Percentiles rank a stretch among this genome's conserved stretches.
These are phyloP conservation scores for Sporothrix dimorphospora DNA, from an alignment of 2,329 filamentous ascomycete species.

Conservation along the genomic window DNA sequence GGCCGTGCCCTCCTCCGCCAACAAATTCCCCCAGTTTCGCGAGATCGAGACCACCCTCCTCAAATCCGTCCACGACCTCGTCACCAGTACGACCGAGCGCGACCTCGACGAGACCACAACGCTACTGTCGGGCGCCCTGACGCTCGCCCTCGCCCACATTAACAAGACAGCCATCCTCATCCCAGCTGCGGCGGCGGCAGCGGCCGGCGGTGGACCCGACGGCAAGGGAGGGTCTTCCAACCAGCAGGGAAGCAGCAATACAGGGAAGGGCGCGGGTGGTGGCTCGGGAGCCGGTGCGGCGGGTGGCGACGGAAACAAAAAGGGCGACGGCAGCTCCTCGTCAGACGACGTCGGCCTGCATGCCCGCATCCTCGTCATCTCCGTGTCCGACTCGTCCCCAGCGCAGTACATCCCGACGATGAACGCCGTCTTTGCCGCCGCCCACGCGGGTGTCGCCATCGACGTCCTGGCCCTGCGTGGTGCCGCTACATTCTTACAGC, in stretches of 20 bases:
- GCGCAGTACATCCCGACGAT: slow-evolving; percentile 97
- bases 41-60: slow-evolving; percentile 83
- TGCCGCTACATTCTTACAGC: slow-evolving; percentile 89
- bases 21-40: slow-evolving; percentile 93
- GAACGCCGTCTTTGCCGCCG: slow-evolving; percentile 96
- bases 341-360: slow-evolving; percentile 57
- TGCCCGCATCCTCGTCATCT: slow-evolving; percentile 85
- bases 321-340: not conserved
- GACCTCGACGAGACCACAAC: slow-evolving; percentile 77
- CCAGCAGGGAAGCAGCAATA: slow-evolving; percentile 25
- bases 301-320: slow-evolving; percentile 27
- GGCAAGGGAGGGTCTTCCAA: not conserved
- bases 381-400: slow-evolving; percentile 81
- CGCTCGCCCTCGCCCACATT: slow-evolving; percentile 85
- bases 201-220: slow-evolving; percentile 27
- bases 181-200: slow-evolving; percentile 30
- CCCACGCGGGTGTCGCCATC: slow-evolving; percentile 83
- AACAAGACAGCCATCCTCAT: slow-evolving; percentile 64
- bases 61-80: slow-evolving; percentile 71
- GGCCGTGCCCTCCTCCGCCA: slow-evolving; percentile 56
- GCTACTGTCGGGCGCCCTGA: slow-evolving; percentile 87
- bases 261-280: slow-evolving; percentile 27
- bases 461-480: slow-evolving; percentile 88
- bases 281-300: slow-evolving; percentile 43
- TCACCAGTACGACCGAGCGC: slow-evolving; percentile 66